Evolutionary conservation across 441 rosid genomes (phyloP), one percentile per base, ranked within the genome.

Genomic region (Iberis amara): DNA sequence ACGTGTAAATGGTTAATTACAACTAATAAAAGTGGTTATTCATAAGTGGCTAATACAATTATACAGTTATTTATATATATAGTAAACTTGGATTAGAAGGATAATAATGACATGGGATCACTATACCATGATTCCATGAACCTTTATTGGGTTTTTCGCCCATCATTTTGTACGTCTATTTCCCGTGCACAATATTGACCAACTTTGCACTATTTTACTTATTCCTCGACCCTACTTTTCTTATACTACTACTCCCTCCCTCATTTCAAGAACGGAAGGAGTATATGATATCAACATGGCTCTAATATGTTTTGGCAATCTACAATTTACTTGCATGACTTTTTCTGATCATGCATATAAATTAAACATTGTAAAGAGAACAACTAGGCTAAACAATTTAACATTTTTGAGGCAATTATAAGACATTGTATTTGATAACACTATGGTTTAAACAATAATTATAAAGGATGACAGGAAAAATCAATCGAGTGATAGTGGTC

Each of bases 121-220:
- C 57, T 6, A 24, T 15, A 24, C 62, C 57, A 56, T 56, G 62
- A 62, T 62, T 31, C 28, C 9, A 39, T 53, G 45, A 15, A 41
- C 47, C 57, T 64, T 56, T 49, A 64, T 64, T 57, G 68, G 50
- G 43, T 36, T 15, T 28, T 32, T 42, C 62, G 53, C 63, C 47
- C 40, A 24, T 50, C 39, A 37, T 50, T 39, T 11, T 35, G 15
- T 35, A 24, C 51, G 26, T 64, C 3, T 50, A 18, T 63, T 63
- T 33, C 56, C n/a, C 61, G 42, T 47, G 41, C 49, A 45, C 48
- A 38, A 46, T 27, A 23, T 64, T 49, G 47, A 49, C 68, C 62
- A 33, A 42, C 11, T 49, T 42, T 64, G 6, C 47, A 33, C 33
- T 64, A 11, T 57, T 64, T 11, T 40, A 52, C 60, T 18, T 1